These are phyloP conservation scores for Hyphodiscus sp. DNA, from an alignment of 2,329 filamentous ascomycete genomes.

Conservation along the genomic window DNA sequence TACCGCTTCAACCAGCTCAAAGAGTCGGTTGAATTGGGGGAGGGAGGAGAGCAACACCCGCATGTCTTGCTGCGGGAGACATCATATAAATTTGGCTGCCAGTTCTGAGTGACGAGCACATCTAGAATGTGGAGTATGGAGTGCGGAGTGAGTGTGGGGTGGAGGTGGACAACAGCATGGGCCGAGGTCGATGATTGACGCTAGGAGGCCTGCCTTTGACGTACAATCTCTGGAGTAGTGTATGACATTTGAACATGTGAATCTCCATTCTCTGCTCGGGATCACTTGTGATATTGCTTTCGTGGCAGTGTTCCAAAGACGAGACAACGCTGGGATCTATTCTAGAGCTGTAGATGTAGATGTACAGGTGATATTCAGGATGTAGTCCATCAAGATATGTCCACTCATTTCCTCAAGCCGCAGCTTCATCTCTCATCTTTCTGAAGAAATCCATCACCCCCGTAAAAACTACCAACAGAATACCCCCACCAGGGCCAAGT, in stretches of 20 bases:
- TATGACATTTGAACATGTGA: no score
- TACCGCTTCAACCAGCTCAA: no score
- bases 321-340: neutral
- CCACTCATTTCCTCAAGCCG: neutral
- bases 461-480: slow-evolving; percentile 81
- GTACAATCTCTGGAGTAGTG: no score
- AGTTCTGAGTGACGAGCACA: no score
- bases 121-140: no score
- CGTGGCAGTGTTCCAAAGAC: neutral
- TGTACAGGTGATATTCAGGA: neutral
- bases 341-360: neutral
- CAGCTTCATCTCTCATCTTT: slow-evolving; percentile 38
- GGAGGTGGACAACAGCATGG: no score
- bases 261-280: neutral
- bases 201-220: neutral
- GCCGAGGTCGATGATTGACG: neutral
- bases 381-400: neutral
- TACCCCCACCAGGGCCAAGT: slow-evolving; percentile 56
- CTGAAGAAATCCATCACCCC: slow-evolving; percentile 91
- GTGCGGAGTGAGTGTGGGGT: no score
- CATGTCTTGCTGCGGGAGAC: no score
- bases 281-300: neutral
- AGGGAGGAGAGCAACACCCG: no score
- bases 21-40: no score
- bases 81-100: no score